Evolutionary conservation across 2,329 filamentous ascomycete species (phyloP), one percentile per base, ranked within the genome.

Genomic region (Colletotrichum tropicale): DNA sequence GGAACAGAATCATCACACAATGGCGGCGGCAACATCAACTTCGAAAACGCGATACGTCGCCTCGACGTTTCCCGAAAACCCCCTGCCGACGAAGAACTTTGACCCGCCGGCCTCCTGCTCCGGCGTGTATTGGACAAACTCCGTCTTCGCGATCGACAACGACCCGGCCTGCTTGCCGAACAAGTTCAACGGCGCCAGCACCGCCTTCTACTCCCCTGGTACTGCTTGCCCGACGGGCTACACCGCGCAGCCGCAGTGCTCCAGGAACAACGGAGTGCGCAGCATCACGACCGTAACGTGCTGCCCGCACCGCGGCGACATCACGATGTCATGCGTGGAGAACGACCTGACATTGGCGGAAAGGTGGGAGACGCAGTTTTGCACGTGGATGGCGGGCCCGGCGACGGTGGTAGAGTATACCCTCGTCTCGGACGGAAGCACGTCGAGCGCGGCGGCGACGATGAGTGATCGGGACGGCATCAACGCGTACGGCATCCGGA

Each of bases 251-350:
- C 71, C 70, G 12, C 76, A 81, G 36, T 84, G 83, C 76, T 80
- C 80, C 18, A 78, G 80, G 28, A 79, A 75, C 60, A 70, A 67
- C 3, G 78, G 78, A 13, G 78, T 80, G 15, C 66, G 64, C n/a
- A 76, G 75, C 55, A 76, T 81, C 67, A 81, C 79, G 12, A 81
- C 81, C 4, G 78, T 82, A 8, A 81, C 80, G 4, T 81, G 80
- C 62, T 82, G 80, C 21, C 80, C 80, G 1, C 66, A 62, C 72
- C 68, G 77, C 10, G 77, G 62, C 58, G 74, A 76, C 38, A 76
- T 81, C 12, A 78, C 71, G 2, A 34, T 82, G 18, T 74, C 66
- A 0, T 81, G 79, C 36, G 78, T 80, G n/a, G 71, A 73, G 16
- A 71, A 79, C 24, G 76, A 79, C 2, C 38, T 74, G 64, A 78